Conservation (phyloP, 1,284 basidiomycete species). For the Phellinidium pouzarii region DNA sequence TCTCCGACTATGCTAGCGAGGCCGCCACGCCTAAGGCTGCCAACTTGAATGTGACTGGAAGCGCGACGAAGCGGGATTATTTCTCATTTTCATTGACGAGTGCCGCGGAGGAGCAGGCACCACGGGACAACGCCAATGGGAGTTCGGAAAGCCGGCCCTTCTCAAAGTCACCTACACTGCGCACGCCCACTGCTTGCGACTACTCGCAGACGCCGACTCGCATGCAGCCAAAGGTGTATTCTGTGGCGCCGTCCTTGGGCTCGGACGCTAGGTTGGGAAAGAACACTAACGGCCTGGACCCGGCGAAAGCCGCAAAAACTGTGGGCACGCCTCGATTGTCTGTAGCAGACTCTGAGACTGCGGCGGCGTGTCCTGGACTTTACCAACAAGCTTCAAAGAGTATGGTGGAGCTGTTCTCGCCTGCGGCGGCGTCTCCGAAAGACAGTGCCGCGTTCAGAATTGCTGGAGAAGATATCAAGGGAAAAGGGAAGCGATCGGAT, state of each 20-base stretch:
- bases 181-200: constrained; percentile 4
- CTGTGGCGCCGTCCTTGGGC: neutral
- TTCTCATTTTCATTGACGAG: constrained; percentile 1
- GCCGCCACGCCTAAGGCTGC: constrained; percentile 11
- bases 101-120: neutral
- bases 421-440: constrained; percentile 20
- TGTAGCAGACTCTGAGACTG: neutral
- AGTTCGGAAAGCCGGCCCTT: neutral
- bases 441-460: constrained; percentile 13
- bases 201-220: neutral
- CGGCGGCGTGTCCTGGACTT: constrained; percentile 36
- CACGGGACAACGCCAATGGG: too few species aligned
- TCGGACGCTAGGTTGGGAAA: neutral
- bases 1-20: neutral
- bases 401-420: constrained; percentile 43
- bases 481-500: constrained; percentile 4
- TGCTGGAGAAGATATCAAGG: constrained; percentile 4
- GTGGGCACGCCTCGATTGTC: neutral
- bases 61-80: constrained; percentile 1
- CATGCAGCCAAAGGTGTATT: neutral
- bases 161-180: neutral
- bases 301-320: neutral
- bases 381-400: constrained; percentile 59
- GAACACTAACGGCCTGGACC: neutral
- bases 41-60: constrained; percentile 1